A percentile compares a stretch with the other conserved stretches of the same genome.
These are phyloP conservation scores for Aplosporella prunicola DNA, from an alignment of 2,329 filamentous ascomycete genomes.

Conservation along the genomic window DNA sequence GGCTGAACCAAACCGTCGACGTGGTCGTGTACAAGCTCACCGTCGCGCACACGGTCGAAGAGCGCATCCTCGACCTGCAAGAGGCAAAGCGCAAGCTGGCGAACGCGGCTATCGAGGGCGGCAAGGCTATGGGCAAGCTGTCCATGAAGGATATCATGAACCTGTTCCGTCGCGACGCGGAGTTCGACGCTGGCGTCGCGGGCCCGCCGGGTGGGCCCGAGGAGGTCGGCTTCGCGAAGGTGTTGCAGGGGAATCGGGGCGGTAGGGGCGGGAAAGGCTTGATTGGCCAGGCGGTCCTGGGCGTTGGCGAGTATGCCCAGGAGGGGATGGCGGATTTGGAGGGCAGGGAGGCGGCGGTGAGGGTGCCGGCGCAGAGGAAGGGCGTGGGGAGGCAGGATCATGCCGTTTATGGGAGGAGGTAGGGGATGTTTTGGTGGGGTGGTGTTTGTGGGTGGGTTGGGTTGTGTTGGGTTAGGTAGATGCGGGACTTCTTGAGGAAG, in stretches of 20 bases:
- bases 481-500: too few relatives aligned
- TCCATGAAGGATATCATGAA: constrained; percentile 89
- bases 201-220: too few relatives aligned
- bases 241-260: constrained; percentile 7
- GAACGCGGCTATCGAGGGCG: constrained; percentile 81
- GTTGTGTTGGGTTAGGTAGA: too few relatives aligned
- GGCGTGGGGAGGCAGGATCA: constrained; percentile 26
- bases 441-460: too few relatives aligned
- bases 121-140: constrained; percentile 70
- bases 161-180: constrained; percentile 67
- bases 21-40: constrained; percentile 94
- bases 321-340: constrained; percentile 10
- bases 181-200: constrained; percentile 27
- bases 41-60: constrained; percentile 78
- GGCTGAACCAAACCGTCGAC: constrained; percentile 92
- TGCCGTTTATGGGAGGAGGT: constrained; percentile 35
- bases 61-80: constrained; percentile 87
- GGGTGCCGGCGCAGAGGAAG: constrained; percentile 23
- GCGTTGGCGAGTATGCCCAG: constrained; percentile 16
- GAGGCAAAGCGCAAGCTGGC: constrained; percentile 87
- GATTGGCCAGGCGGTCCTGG: not conserved
- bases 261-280: too few relatives aligned
- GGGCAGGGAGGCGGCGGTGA: constrained; percentile 16
- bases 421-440: too few relatives aligned
- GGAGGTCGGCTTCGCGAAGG: not conserved